phyloP scores from a whole-genome alignment of 352 stramenopile genomes.

The Phytophthora foliorum region DNA sequence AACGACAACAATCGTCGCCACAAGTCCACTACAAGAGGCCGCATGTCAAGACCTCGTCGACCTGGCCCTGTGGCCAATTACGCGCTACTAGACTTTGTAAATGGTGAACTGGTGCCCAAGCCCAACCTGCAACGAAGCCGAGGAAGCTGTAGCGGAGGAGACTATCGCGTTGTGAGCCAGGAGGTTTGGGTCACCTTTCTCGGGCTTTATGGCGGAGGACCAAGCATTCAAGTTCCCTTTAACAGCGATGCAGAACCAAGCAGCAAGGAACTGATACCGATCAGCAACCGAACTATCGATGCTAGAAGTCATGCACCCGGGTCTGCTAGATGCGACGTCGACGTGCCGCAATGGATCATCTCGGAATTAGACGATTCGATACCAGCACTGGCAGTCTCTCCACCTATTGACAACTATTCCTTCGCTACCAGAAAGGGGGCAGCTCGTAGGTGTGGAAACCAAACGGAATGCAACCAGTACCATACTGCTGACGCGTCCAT shows the following conservation, averaged over 20 bases:
- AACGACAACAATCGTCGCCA: not conserved
- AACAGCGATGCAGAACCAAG: conserved; percentile 10
- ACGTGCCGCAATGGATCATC: conserved; percentile 53
- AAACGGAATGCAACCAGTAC: conserved; percentile 4
- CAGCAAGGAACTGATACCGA: conserved; percentile 3
- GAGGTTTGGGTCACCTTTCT: conserved; percentile 77
- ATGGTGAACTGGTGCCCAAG: conserved; percentile 64
- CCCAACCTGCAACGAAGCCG: conserved; percentile 50
- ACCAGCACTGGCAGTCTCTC: conserved; percentile 22
- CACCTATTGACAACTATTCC: conserved; percentile 15
- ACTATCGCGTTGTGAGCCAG: conserved; percentile 75
- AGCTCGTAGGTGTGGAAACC: conserved; percentile 8
- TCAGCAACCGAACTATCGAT: not conserved
- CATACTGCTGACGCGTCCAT: not conserved
- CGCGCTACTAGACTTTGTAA: conserved; percentile 70
- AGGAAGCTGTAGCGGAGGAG: conserved; percentile 44
- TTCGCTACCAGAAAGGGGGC: conserved; percentile 25
- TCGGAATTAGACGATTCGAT: conserved; percentile 60
- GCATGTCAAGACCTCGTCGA: conserved; percentile 30
- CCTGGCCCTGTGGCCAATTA: conserved; percentile 77
- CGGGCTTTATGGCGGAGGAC: conserved; percentile 67
- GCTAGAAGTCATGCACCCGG: not conserved
- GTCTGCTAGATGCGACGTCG: not conserved
- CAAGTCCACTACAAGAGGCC: conserved; percentile 22
- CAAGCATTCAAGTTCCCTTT: conserved; percentile 57